Evolutionary conservation across 1,139 yeast genomes (phyloP).

Genomic region (Groenewaldozyma auringiensis): DNA sequence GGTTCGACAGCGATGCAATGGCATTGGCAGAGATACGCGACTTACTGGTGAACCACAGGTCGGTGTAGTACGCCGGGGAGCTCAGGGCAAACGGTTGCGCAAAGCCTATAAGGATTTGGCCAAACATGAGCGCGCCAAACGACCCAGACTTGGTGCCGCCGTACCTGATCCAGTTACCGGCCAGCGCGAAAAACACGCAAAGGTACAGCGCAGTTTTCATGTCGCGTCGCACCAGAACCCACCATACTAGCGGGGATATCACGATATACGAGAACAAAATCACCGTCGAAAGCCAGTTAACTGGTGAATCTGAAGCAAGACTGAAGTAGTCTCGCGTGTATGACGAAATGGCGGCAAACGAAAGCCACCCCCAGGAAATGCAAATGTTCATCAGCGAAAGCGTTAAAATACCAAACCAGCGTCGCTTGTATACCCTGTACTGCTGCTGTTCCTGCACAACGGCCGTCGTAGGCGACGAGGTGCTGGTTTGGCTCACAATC

Average conservation of each 20-base stretch:
- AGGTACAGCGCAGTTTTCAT: conserved; percentile 22
- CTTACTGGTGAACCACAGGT: conserved; percentile 31
- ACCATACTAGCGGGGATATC: conserved; percentile 26
- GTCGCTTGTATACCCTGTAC: conserved; percentile 26
- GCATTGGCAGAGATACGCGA: conserved; percentile 33
- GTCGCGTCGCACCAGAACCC: conserved; percentile 18
- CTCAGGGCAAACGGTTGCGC: conserved; percentile 33
- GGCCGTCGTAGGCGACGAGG: neutral
- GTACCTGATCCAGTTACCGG: conserved; percentile 31
- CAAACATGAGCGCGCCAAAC: conserved; percentile 29
- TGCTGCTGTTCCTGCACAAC: neutral
- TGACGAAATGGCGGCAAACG: conserved; percentile 30
- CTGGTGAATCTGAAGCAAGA: conserved; percentile 25
- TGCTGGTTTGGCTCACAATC: neutral
- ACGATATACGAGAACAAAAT: conserved; percentile 28
- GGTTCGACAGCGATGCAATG: conserved; percentile 31
- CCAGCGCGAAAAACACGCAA: conserved; percentile 23
- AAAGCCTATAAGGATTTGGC: conserved; percentile 32
- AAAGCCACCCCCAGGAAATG: conserved; percentile 33
- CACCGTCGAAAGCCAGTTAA: conserved; percentile 33
- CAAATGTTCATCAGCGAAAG: conserved; percentile 29
- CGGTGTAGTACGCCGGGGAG: conserved; percentile 30
- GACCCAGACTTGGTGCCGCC: conserved; percentile 24
- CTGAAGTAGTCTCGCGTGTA: conserved; percentile 22
- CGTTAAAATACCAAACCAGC: conserved; percentile 30